A percentile compares a stretch with the other conserved stretches of the same genome.
phyloP scores from a whole-genome alignment of 1,284 basidiomycete genomes.

The Austropuccinia psidii region DNA sequence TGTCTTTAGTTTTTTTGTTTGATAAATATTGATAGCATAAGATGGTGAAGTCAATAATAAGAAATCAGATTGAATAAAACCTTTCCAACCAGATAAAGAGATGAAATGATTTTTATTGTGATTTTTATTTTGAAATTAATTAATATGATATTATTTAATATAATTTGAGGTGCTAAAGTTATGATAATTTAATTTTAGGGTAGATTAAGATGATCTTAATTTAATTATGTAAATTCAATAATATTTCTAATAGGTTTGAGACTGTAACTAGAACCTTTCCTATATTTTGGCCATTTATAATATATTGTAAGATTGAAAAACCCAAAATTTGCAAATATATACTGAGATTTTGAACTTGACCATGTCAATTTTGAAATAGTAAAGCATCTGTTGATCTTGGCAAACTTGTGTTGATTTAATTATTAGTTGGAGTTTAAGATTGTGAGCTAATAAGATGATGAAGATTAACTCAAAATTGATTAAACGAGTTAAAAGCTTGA shows the following conservation, averaged over 20 bases:
- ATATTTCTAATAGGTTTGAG: neutral
- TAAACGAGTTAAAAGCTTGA: too few relatives aligned
- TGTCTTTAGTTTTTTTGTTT: neutral
- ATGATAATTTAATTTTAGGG: neutral
- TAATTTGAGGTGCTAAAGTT: neutral
- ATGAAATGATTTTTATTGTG: neutral
- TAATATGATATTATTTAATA: neutral
- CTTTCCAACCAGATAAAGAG: neutral
- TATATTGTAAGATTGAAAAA: neutral
- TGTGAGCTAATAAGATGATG: too few relatives aligned
- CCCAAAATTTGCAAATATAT: neutral
- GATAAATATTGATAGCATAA: neutral
- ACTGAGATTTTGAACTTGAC: neutral
- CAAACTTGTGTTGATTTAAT: too few relatives aligned
- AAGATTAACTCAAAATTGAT: too few relatives aligned
- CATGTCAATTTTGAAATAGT: neutral
- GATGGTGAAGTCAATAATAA: neutral
- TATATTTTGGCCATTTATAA: neutral
- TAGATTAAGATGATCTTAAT: neutral
- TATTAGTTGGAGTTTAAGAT: too few relatives aligned
- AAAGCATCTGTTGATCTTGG: neutral
- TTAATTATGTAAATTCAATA: neutral
- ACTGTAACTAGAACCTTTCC: neutral
- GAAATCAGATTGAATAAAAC: neutral
- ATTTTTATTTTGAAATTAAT: neutral